phyloP scores from a whole-genome alignment of 2,329 filamentous ascomycete species.

The Pseudogymnoascus verrucosus region DNA sequence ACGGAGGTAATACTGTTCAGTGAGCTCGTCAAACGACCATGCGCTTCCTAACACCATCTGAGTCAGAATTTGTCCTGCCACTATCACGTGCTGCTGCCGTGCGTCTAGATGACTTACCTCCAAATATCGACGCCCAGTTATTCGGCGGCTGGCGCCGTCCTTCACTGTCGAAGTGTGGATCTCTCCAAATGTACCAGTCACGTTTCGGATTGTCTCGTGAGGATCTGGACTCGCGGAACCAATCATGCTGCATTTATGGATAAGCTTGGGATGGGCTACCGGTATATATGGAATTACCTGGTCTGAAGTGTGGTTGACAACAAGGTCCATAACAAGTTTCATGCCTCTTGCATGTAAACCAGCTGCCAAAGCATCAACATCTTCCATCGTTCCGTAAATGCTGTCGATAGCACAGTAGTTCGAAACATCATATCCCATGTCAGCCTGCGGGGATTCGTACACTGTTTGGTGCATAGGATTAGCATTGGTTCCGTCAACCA shows the following conservation, averaged over 20 bases:
- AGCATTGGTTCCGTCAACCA: neutral
- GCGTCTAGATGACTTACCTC: constrained; percentile 35
- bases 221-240: constrained; percentile 49
- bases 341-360: constrained; percentile 51
- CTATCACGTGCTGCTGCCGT: constrained; percentile 20
- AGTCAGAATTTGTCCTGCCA: constrained; percentile 30
- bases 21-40: constrained; percentile 45
- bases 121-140: constrained; percentile 37
- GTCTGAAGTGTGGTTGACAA: constrained; percentile 55
- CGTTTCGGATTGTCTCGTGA: constrained; percentile 42
- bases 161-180: constrained; percentile 24
- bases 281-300: constrained; percentile 29
- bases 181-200: constrained; percentile 60
- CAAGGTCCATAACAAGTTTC: constrained; percentile 60
- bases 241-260: constrained; percentile 38
- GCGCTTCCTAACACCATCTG: constrained; percentile 28
- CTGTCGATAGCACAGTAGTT: constrained; percentile 58
- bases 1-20: constrained; percentile 47
- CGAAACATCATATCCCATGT: constrained; percentile 62
- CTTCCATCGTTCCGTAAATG: constrained; percentile 56
- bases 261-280: neutral
- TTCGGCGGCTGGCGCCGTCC: constrained; percentile 35
- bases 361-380: constrained; percentile 52
- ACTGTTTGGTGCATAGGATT: constrained; percentile 28
- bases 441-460: constrained; percentile 52